Base-by-base conservation (phyloP, 2,329 filamentous ascomycete genomes). In the Trichoderma atroviride region DNA sequence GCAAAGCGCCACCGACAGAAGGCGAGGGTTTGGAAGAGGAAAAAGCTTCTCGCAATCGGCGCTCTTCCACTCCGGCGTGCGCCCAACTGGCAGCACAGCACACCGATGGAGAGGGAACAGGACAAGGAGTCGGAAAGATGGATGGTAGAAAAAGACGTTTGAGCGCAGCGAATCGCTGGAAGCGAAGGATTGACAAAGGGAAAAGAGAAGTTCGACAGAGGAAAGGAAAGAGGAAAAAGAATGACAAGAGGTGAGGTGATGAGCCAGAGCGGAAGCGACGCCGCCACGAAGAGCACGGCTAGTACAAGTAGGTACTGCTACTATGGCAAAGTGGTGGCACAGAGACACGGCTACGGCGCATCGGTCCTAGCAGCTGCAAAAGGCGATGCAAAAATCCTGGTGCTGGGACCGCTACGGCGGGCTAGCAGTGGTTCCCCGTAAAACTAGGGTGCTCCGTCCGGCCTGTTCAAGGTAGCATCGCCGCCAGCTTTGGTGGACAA, bases 51-150 rank as follows among this genome's bases (percentile, higher is more conserved):
- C 19, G 35, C 52, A 33, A n/a, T n/a, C 50, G 47, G 29, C 43
- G 40, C 64, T 13, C 31, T 52, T 22, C 29, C 40, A 40, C 35
- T 29, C 52, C 40, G 55, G 40, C 10, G 29, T 67, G 64, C 64
- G 64, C 40, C 47, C 64, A 59, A 43, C 16, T 22, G 40, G 64
- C 55, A 67, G 55, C 29, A 67, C 37, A n/a, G 35, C 13, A 52
- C 55, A 52, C 55, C 29, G 40, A 29, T 29, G 37, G 29, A 40
- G 37, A 35, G 29, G 33, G 10, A 35, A 27, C 1, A 4, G 14
- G 6, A 24, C 11, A 24, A 19, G 33, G 7, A 52, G 13, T 11
- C 33, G 13, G 16, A 24, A 16, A 24, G 27, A 14, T 50, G 27
- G 37, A 27, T n/a, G 19, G 29, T 19, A 11, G 3, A 3, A 55